A percentile compares a stretch with the other conserved stretches of the same genome.
phyloP scores from a whole-genome alignment of 371 early-diverging fungal genomes.

The Saksenaea oblongispora region DNA sequence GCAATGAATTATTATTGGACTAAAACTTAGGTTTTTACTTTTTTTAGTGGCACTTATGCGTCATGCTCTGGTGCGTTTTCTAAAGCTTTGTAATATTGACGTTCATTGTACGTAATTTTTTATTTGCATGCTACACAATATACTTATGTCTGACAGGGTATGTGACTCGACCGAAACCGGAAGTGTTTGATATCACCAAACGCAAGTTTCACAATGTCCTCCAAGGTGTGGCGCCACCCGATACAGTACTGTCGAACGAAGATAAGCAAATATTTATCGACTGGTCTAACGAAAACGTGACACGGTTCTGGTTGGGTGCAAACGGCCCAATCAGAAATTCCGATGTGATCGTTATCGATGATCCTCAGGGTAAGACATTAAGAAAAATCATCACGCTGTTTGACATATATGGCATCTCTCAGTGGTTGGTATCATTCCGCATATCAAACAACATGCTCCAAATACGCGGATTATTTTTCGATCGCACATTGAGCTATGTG shows the following conservation, averaged over 20 bases:
- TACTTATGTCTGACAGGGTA: constrained; percentile 42
- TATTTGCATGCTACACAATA: not conserved
- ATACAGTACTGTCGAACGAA: constrained; percentile 60
- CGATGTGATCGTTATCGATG: constrained; percentile 86
- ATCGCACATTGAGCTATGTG: constrained; percentile 84
- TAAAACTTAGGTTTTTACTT: not conserved
- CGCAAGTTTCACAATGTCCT: constrained; percentile 88
- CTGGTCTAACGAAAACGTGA: constrained; percentile 79
- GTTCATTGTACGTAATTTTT: constrained; percentile 55
- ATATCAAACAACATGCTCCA: constrained; percentile 72
- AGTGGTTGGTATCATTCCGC: constrained; percentile 77
- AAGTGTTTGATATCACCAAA: constrained; percentile 84
- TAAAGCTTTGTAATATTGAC: constrained; percentile 63
- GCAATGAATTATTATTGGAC: not conserved
- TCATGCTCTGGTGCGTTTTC: constrained; percentile 77
- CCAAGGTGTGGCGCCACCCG: constrained; percentile 79
- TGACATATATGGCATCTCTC: not conserved
- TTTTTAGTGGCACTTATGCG: constrained; percentile 84
- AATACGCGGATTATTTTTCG: constrained; percentile 77
- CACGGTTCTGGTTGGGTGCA: constrained; percentile 71
- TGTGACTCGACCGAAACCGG: constrained; percentile 78
- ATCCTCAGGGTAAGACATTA: constrained; percentile 71
- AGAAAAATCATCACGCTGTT: not conserved
- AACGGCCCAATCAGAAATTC: constrained; percentile 68
- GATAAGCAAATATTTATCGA: constrained; percentile 71